These are phyloP conservation scores for Suillus weaverae DNA, from an alignment of 768 basidiomycete species.

Conservation along the genomic window DNA sequence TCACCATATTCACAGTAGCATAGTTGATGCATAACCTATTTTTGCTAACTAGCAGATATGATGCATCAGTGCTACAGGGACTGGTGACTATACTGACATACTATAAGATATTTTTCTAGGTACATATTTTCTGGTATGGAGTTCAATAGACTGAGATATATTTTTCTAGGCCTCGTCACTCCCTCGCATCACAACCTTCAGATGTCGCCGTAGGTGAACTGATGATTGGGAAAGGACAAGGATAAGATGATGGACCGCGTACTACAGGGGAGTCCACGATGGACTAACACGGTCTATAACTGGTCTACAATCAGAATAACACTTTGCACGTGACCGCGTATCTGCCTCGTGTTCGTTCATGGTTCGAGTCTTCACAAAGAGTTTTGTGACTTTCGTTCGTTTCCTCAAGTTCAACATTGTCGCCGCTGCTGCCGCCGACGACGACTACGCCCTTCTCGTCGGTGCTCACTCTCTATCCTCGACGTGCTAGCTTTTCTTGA, in stretches of 20 bases:
- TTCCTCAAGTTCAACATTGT: constrained; percentile 8
- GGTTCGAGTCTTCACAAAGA: constrained; percentile 25
- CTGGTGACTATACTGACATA: no score
- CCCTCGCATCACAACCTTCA: no score
- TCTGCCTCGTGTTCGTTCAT: constrained; percentile 38
- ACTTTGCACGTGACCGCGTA: constrained; percentile 35
- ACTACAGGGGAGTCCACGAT: background rate
- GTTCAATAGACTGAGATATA: no score
- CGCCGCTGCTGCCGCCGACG: constrained; percentile 18
- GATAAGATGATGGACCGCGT: background rate
- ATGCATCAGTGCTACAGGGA: no score
- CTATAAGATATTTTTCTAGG: no score
- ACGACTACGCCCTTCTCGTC: constrained; percentile 20
- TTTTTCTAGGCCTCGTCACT: no score
- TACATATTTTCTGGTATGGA: no score
- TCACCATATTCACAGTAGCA: no score
- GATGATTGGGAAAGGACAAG: background rate
- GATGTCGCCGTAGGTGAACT: no score
- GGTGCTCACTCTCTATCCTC: constrained; percentile 4
- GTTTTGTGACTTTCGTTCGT: constrained; percentile 18
- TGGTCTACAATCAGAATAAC: constrained; percentile 18
- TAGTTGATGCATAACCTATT: no score
- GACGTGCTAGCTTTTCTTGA: background rate
- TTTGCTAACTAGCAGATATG: no score
- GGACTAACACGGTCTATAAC: constrained; percentile 9